These are phyloP conservation scores for Boletus subcaerulescens DNA, from an alignment of 768 basidiomycete genomes.

Conservation along the genomic window DNA sequence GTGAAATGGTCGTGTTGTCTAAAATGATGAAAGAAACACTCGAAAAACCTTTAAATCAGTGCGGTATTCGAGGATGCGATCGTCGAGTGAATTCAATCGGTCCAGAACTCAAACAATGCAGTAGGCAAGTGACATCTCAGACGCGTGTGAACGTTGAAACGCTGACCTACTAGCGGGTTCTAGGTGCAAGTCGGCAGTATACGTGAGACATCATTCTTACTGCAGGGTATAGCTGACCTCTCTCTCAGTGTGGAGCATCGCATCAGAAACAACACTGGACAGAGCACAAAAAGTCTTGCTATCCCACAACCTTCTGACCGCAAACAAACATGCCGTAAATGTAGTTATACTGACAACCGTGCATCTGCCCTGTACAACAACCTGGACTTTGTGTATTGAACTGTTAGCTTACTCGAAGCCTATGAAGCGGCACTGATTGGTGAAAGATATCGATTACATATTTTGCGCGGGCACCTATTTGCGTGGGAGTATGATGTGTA, in stretches of 20 bases:
- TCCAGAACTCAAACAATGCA: conserved; percentile 35
- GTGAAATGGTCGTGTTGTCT: conserved; percentile 30
- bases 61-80: conserved; percentile 32
- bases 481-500: no score
- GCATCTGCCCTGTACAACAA: neutral
- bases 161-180: neutral
- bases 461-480: neutral
- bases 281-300: conserved; percentile 35
- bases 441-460: neutral
- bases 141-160: neutral
- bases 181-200: conserved; percentile 43
- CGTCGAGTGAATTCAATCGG: conserved; percentile 9
- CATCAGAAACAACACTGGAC: conserved; percentile 40
- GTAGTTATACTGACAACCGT: neutral
- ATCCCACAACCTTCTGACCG: conserved; percentile 31
- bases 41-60: conserved; percentile 29
- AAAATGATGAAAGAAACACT: conserved; percentile 29
- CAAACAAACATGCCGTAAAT: neutral
- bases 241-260: conserved; percentile 31
- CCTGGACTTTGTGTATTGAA: no score
- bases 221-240: neutral
- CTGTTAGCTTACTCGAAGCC: no score
- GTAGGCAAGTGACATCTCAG: conserved; percentile 27
- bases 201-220: conserved; percentile 31
- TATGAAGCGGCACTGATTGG: neutral